A percentile compares a stretch with the other conserved stretches of the same genome.
phyloP scores from a whole-genome alignment of 2,329 filamentous ascomycete species.

The Xylariaceae sp. region DNA sequence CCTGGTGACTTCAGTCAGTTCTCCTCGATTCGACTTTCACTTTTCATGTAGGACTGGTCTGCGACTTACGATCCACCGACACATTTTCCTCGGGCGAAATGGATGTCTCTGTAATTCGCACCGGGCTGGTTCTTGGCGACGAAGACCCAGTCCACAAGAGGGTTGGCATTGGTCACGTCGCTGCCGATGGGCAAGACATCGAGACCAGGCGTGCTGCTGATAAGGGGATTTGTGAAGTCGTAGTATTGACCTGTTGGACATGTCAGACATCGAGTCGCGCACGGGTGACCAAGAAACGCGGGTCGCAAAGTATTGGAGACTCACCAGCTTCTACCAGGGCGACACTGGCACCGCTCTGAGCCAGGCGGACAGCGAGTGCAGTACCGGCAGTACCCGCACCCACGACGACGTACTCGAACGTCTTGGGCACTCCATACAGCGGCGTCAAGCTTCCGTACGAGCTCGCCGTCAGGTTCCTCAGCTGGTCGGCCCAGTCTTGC shows the following conservation, averaged over 20 bases:
- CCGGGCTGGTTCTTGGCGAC: not conserved
- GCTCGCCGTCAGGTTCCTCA: not conserved
- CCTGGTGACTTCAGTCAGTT: not conserved
- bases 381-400: conserved; percentile 5
- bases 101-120: not conserved
- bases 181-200: not conserved
- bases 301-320: not conserved
- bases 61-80: not conserved
- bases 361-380: not conserved
- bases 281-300: conserved; percentile 2
- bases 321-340: conserved; percentile 7
- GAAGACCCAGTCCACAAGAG: not conserved
- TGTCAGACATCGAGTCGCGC: not conserved
- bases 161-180: not conserved
- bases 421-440: not conserved
- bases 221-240: not conserved
- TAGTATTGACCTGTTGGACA: not conserved
- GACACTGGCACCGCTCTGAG: conserved; percentile 1
- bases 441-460: not conserved
- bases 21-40: not conserved
- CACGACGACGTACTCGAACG: conserved; percentile 7
- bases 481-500: not conserved
- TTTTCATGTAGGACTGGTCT: not conserved
- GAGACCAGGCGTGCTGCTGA: not conserved
- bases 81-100: not conserved